These are phyloP conservation scores for Rhodocollybia butyracea DNA, from an alignment of 768 basidiomycete genomes.

Conservation along the genomic window DNA sequence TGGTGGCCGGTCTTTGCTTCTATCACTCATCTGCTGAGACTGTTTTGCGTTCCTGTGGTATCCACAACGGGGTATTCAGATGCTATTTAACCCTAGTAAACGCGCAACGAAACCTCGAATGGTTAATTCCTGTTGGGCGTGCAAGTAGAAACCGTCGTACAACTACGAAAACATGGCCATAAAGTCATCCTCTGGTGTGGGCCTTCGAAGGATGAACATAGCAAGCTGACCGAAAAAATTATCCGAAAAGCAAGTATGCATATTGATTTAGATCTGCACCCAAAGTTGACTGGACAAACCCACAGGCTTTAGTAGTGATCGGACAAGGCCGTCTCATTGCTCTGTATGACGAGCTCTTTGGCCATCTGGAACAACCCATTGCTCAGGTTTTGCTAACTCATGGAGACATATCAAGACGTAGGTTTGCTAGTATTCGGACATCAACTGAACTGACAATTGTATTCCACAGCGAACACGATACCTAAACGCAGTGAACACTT, in stretches of 20 bases:
- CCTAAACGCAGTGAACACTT: conserved; percentile 93
- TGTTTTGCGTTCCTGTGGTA: too few relatives aligned
- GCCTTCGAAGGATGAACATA: conserved; percentile 87
- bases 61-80: too few relatives aligned
- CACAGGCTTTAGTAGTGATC: conserved; percentile 92
- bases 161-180: conserved; percentile 78
- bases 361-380: conserved; percentile 91
- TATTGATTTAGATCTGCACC: background rate
- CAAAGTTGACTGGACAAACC: background rate
- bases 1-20: too few relatives aligned
- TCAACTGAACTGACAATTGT: background rate
- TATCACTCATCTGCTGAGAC: too few relatives aligned
- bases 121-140: too few relatives aligned
- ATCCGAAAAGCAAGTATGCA: conserved; percentile 85
- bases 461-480: conserved; percentile 90
- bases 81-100: too few relatives aligned
- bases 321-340: conserved; percentile 96
- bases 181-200: conserved; percentile 92
- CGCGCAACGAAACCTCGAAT: too few relatives aligned
- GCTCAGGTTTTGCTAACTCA: conserved; percentile 93
- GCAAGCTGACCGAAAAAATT: conserved; percentile 77
- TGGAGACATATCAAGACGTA: conserved; percentile 97
- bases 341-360: conserved; percentile 95
- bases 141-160: conserved; percentile 86
- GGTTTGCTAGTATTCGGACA: conserved; percentile 14